Conservation (phyloP, 148 eudicot genomes). For the Fagopyrum esculentum region DNA sequence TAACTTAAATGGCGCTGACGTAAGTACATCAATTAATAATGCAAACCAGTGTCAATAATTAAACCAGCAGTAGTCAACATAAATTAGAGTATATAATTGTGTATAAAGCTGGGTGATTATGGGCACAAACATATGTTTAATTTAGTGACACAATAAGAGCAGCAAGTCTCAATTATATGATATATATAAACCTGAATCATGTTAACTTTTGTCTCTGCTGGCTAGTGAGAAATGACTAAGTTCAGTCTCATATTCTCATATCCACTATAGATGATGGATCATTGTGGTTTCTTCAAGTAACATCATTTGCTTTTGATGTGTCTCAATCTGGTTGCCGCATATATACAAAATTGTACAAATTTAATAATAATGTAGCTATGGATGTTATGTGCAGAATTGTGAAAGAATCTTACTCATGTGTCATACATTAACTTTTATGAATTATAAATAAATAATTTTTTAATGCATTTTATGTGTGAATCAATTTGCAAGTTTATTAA, state of each 20-base stretch:
- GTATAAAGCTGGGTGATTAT: background rate
- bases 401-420: too few relatives aligned
- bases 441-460: too few relatives aligned
- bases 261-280: conserved; percentile 2
- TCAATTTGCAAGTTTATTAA: too few relatives aligned
- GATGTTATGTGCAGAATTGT: too few relatives aligned
- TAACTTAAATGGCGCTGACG: background rate
- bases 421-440: too few relatives aligned
- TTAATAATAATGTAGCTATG: too few relatives aligned
- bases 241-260: conserved; percentile 1
- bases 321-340: conserved; percentile 9
- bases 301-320: conserved; percentile 2
- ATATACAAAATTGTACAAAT: background rate
- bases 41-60: background rate
- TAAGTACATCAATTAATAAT: background rate
- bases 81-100: background rate
- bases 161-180: background rate
- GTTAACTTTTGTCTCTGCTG: background rate
- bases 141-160: background rate
- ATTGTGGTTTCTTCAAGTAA: background rate
- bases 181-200: background rate
- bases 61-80: background rate
- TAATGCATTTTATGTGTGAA: too few relatives aligned
- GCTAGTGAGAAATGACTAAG: conserved; percentile 11
- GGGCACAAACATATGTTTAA: conserved; percentile 7